These are phyloP conservation scores for Thecaphora thlaspeos DNA, from an alignment of 1,284 basidiomycete genomes.

Conservation along the genomic window DNA sequence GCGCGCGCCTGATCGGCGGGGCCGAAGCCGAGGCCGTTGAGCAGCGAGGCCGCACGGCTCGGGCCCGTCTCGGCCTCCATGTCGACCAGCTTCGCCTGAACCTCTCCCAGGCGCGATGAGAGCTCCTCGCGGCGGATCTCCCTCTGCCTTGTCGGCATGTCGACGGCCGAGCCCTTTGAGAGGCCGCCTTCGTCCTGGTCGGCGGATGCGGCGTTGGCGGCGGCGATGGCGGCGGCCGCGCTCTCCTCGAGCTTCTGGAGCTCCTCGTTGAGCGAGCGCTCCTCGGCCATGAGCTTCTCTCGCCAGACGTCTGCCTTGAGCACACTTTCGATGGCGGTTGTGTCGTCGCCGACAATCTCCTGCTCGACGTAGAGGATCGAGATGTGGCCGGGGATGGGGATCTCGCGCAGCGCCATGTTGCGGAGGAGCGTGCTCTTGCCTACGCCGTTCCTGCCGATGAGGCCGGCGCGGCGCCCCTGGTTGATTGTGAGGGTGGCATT, in stretches of 20 bases:
- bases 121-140: slow-evolving; percentile 70
- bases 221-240: slow-evolving; percentile 33
- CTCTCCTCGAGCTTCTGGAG: slow-evolving; percentile 48
- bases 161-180: slow-evolving; percentile 44
- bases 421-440: slow-evolving; percentile 94
- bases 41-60: slow-evolving; percentile 80
- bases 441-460: slow-evolving; percentile 73
- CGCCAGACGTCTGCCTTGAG: slow-evolving; percentile 66
- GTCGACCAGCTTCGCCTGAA: slow-evolving; percentile 84
- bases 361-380: slow-evolving; percentile 98
- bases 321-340: slow-evolving; percentile 85
- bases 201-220: slow-evolving; percentile 32
- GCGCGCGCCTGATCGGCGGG: slow-evolving; percentile 72
- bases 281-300: slow-evolving; percentile 50
- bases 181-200: slow-evolving; percentile 21
- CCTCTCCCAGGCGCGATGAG: slow-evolving; percentile 79
- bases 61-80: slow-evolving; percentile 99
- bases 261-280: slow-evolving; percentile 43
- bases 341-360: slow-evolving; percentile 84
- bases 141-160: slow-evolving; percentile 55
- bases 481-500: slow-evolving; percentile 58
- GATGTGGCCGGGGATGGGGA: slow-evolving; percentile 75
- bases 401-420: slow-evolving; percentile 91
- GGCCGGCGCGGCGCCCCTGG: slow-evolving; percentile 58
- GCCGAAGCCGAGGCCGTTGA: slow-evolving; percentile 89